Evolutionary conservation across 106 monocot genomes (phyloP).

Genomic region (Hemerocallis citrina): DNA sequence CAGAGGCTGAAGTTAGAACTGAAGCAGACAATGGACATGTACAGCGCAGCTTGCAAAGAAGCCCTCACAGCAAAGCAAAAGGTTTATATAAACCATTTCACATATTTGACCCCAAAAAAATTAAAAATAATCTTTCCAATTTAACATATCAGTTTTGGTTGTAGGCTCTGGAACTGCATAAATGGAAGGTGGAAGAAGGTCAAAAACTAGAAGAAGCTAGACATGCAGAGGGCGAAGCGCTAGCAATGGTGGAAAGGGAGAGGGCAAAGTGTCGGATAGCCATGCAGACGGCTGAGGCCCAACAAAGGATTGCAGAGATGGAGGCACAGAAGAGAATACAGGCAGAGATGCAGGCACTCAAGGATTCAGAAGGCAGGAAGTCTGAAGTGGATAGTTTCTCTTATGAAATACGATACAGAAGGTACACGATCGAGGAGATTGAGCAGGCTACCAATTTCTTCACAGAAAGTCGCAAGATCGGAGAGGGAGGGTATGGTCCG

Average conservation of each 20-base stretch:
- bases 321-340: conserved; percentile 21
- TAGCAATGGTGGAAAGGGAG: conserved; percentile 14
- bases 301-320: conserved; percentile 22
- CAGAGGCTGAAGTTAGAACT: conserved; percentile 32
- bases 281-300: conserved; percentile 15
- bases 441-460: conserved; percentile 12
- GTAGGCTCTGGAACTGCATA: conserved; percentile 14
- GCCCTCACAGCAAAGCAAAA: conserved; percentile 38
- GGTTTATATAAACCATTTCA: background rate
- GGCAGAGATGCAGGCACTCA: conserved; percentile 9
- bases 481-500: conserved; percentile 25
- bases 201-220: conserved; percentile 19
- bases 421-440: conserved; percentile 22
- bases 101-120: background rate
- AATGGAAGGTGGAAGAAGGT: conserved; percentile 28
- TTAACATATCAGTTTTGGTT: background rate
- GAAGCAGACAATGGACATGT: conserved; percentile 51
- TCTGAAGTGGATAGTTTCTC: background rate
- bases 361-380: conserved; percentile 11
- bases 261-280: conserved; percentile 16
- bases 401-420: conserved; percentile 11
- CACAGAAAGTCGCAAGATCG: conserved; percentile 8
- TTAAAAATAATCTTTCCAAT: background rate
- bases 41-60: conserved; percentile 44
- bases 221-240: conserved; percentile 9